Evolutionary conservation across 1,139 yeast species (phyloP).

Genomic region (Meyerozyma sp.): DNA sequence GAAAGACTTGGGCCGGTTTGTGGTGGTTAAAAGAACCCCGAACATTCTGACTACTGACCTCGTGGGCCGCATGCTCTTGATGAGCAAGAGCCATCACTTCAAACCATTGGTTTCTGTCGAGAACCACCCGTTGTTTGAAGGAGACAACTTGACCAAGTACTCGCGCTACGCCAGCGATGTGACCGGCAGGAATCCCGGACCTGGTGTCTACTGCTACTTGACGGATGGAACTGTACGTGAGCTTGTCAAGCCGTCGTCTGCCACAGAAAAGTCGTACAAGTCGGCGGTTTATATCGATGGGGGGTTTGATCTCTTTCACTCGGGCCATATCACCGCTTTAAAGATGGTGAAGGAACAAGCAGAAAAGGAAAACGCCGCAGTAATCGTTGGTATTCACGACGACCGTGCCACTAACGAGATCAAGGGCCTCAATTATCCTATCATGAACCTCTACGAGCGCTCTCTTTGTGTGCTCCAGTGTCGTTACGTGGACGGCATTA

Average conservation of each 20-base stretch:
- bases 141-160: conserved; percentile 34
- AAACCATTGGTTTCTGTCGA: conserved; percentile 19
- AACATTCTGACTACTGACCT: conserved; percentile 93
- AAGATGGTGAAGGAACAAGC: conserved; percentile 38
- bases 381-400: conserved; percentile 68
- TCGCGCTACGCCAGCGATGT: conserved; percentile 57
- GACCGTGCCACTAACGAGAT: conserved; percentile 52
- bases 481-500: conserved; percentile 71
- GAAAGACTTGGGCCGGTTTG: conserved; percentile 80
- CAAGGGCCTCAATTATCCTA: conserved; percentile 70
- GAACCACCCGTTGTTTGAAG: conserved; percentile 27
- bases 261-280: conserved; percentile 18
- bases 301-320: conserved; percentile 86
- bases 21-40: conserved; percentile 87
- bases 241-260: conserved; percentile 31
- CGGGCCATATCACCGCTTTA: conserved; percentile 82
- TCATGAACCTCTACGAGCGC: conserved; percentile 85
- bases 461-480: conserved; percentile 86
- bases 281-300: conserved; percentile 66
- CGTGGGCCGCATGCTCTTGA: conserved; percentile 81
- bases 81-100: conserved; percentile 55
- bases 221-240: conserved; percentile 17
- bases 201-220: conserved; percentile 46
- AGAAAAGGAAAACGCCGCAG: conserved; percentile 32
- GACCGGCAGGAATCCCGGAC: conserved; percentile 57